phyloP scores from a whole-genome alignment of 805 yeast genomes.

The Schizosaccharomyces osmophilus region DNA sequence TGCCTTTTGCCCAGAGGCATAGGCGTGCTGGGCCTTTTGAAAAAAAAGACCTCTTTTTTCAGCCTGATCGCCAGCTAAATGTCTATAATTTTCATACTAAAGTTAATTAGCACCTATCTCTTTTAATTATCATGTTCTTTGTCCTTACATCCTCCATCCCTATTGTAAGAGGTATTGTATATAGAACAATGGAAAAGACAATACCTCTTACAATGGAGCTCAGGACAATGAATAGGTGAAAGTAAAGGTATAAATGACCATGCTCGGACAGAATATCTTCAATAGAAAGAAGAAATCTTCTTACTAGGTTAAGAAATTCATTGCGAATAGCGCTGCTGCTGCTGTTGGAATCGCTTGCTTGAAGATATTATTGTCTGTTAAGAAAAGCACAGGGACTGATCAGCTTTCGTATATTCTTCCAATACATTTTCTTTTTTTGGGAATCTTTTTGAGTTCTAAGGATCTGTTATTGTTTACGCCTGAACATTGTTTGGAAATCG shows the following conservation, averaged over 20 bases:
- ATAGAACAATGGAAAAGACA: neutral
- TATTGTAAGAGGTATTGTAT: neutral
- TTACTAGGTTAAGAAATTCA: neutral
- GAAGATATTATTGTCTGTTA: no score
- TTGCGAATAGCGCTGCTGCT: neutral
- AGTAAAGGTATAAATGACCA: neutral
- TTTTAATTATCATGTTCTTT: neutral
- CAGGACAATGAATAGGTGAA: neutral
- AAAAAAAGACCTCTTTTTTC: neutral
- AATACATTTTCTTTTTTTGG: no score
- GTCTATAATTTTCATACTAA: conserved; percentile 3
- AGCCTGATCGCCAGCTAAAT: neutral
- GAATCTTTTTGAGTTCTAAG: no score
- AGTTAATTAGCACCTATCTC: neutral
- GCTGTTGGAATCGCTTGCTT: neutral
- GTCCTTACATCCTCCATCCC: neutral
- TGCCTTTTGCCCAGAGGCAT: conserved; percentile 43
- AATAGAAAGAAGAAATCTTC: no score
- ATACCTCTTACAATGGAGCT: neutral
- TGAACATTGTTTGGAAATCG: no score
- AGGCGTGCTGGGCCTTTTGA: conserved; percentile 44
- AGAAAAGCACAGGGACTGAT: no score
- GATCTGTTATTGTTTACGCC: no score
- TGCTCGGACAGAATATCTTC: neutral
- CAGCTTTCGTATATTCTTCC: no score